Evolutionary conservation across 2,329 filamentous ascomycete species (phyloP), one percentile per base, ranked within the genome.

Genomic region (Phaeosphaeriaceae sp.): DNA sequence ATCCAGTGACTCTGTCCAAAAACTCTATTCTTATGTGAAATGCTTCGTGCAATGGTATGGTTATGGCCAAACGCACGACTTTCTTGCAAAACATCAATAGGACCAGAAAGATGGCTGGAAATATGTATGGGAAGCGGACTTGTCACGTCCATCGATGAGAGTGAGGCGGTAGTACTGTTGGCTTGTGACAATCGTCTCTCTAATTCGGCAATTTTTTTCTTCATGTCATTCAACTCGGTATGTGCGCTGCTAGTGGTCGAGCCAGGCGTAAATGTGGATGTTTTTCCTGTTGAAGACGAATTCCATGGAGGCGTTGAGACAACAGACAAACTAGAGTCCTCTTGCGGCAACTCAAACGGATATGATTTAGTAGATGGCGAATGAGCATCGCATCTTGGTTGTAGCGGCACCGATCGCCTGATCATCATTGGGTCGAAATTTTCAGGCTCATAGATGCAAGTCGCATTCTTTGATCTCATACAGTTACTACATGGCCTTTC

Each of bases 401-500:
- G 23, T 26, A 26, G 23, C 6, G 11, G 23, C 6, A 8, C 23
- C 11, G 23, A 26, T 26, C 11, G 23, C 23, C 11, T 26, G 11
- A 6, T 6, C 2, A 26, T 7, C 11, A 26, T 26, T 26, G 4
- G 2, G 4, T 20, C 16, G 15, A 9, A 5, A 13, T 6, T n/a
- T 30, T 46, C 43, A 37, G 51, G 51, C 6, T 72, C 64, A 58
- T 85, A 87, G 1, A 81, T 76, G 60, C 85, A 87, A 16, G 75
- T 75, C 5, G 78, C 75, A 33, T 79, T 81, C 55, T 79, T 79
- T 17, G 82, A 81, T 54, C 80, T 79, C n/a, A 80, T 50, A 60
- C 85, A 87, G 49, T 85, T 83, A 50, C 75, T 78, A 60, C 85
- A 87, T 1, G 85, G 85, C 6, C 72, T 68, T 50, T 80, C 79